Evolutionary conservation across 148 eudicot genomes (phyloP), one percentile per base, ranked within the genome.

Genomic region (Fagopyrum tataricum): DNA sequence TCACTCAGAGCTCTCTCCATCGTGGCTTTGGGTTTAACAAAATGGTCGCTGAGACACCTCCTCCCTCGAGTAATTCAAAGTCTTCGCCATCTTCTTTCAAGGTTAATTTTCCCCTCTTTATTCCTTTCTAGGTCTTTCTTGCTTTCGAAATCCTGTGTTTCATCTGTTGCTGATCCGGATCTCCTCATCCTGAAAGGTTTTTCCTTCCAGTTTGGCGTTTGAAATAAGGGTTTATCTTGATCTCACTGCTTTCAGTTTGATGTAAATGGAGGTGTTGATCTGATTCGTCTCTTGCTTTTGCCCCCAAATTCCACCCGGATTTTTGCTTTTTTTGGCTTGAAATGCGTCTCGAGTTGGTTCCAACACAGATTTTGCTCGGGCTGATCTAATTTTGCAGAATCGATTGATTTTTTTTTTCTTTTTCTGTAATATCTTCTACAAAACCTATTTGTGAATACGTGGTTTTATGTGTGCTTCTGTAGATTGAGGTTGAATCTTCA

Each of bases 41-140:
- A 37, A 64, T 39, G 39, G 66, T 37, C 23, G 66, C 66, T 59
- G 69, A 64, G 43, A 64, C 69, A 20, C 69, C 43, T 64, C 17
- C 69, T 64, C 69, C 69, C 18, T 37, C 69, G 43, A 64, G 44
- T 20, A 37, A 64, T 39, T 64, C 69, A 8, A 64, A 64, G 69
- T 39, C 43, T 15, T 37, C 43, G 44, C 20, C n/a, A 37, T 6
- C 69, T 13, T 64, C 69, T 64, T 64, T 43, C 43, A 64, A 64
- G 69, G 69, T 64, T 13, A 4, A 5, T 15, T 64, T 31, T 9
- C n/a, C n/a, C 17, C 8, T 21, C 9, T 21, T 55, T 12, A 0
- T 8, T 61, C 17, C 44, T 14, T 1, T 26, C 40, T 31, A 13
- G 14, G 14, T 4, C 13, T 64, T 20, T 64, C 2, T 64, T 18